Conservation (phyloP, 2,329 filamentous ascomycete species). For the Metarhizium guizhouense region DNA sequence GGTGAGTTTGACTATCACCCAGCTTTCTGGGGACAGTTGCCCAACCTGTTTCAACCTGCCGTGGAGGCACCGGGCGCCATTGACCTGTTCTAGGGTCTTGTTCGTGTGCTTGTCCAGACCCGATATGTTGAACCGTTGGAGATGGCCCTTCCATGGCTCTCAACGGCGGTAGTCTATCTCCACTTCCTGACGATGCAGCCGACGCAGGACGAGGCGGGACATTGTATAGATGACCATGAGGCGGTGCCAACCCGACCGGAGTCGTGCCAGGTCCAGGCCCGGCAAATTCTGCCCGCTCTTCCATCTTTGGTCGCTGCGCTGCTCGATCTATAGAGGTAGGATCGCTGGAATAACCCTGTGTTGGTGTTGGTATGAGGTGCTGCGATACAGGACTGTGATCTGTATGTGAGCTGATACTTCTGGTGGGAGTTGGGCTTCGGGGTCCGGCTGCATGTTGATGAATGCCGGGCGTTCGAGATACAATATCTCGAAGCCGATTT, state of each 20-base stretch:
- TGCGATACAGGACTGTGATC: constrained; percentile 27
- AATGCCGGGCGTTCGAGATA: constrained; percentile 50
- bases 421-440: constrained; percentile 36
- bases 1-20: constrained; percentile 10
- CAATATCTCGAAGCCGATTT: constrained; percentile 60
- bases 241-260: constrained; percentile 31
- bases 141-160: constrained; percentile 32
- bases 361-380: constrained; percentile 17
- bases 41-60: constrained; percentile 26
- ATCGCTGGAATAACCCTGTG: constrained; percentile 30
- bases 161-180: constrained; percentile 39
- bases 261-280: constrained; percentile 24
- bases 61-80: constrained; percentile 23
- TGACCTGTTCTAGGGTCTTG: constrained; percentile 27
- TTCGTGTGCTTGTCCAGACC: constrained; percentile 21
- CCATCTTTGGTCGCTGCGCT: constrained; percentile 36
- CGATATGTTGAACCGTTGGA: constrained; percentile 11
- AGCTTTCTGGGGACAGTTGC: constrained; percentile 21
- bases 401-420: constrained; percentile 25
- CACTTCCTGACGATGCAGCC: constrained; percentile 26
- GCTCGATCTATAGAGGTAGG: constrained; percentile 35
- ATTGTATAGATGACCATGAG: constrained; percentile 29
- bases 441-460: constrained; percentile 43
- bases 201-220: constrained; percentile 27
- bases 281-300: constrained; percentile 35